phyloP scores from a whole-genome alignment of 1,139 yeast species.

The Hyphopichia pseudoburtonii region DNA sequence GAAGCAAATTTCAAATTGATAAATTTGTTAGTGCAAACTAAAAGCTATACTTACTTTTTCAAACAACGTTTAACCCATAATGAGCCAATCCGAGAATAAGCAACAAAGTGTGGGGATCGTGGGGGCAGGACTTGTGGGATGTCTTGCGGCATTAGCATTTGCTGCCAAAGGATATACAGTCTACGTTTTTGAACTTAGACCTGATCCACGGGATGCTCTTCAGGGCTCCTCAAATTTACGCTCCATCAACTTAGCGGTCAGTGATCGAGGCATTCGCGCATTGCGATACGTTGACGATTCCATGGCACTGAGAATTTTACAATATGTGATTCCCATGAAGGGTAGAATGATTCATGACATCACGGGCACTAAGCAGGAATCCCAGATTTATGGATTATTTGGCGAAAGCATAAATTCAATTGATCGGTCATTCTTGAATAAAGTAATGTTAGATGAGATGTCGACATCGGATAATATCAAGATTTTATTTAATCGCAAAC shows the following conservation, averaged over 20 bases:
- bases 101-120: slow-evolving; percentile 48
- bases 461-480: slow-evolving; percentile 42
- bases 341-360: slow-evolving; percentile 87
- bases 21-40: background rate
- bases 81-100: background rate
- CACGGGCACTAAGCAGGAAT: slow-evolving; percentile 57
- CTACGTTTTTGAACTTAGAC: slow-evolving; percentile 60
- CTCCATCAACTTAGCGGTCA: slow-evolving; percentile 85
- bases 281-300: slow-evolving; percentile 58
- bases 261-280: slow-evolving; percentile 78
- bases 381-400: slow-evolving; percentile 77
- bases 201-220: slow-evolving; percentile 36
- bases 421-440: slow-evolving; percentile 71
- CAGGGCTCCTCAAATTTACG: slow-evolving; percentile 42
- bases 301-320: slow-evolving; percentile 56
- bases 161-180: slow-evolving; percentile 74
- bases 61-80: background rate
- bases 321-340: slow-evolving; percentile 74
- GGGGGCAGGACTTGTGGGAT: slow-evolving; percentile 91
- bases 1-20: no score
- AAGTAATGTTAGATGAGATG: slow-evolving; percentile 61
- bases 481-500: slow-evolving; percentile 58
- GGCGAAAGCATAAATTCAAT: slow-evolving; percentile 88
- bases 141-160: slow-evolving; percentile 80
- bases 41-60: background rate